These are phyloP conservation scores for Teratosphaeria gauchensis DNA, from an alignment of 2,329 filamentous ascomycete genomes.

Conservation along the genomic window DNA sequence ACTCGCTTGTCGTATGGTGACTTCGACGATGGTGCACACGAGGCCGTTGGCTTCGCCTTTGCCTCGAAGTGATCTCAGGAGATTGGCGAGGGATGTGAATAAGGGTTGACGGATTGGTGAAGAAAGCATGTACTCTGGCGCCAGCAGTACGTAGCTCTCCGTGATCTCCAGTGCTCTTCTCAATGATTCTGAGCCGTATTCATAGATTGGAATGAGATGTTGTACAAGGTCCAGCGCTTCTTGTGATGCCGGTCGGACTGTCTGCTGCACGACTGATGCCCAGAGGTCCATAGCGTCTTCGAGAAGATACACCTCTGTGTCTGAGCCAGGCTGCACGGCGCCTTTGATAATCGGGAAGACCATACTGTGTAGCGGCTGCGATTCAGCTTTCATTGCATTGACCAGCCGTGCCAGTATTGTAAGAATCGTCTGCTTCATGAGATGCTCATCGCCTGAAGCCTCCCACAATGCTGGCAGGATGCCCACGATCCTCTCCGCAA, in stretches of 20 bases:
- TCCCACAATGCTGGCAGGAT: constrained; percentile 78
- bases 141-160: constrained; percentile 40
- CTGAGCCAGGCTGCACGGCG: constrained; percentile 66
- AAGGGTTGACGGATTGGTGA: constrained; percentile 32
- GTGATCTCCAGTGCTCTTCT: constrained; percentile 41
- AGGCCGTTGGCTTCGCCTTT: constrained; percentile 40
- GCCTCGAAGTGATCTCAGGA: constrained; percentile 32
- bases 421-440: constrained; percentile 89
- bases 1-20: constrained; percentile 42
- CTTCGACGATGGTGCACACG: constrained; percentile 38
- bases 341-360: constrained; percentile 75
- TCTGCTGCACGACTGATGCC: constrained; percentile 63
- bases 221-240: constrained; percentile 35
- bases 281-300: constrained; percentile 90
- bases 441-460: constrained; percentile 71
- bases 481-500: constrained; percentile 70
- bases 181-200: constrained; percentile 40
- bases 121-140: constrained; percentile 37
- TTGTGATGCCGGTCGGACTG: constrained; percentile 31
- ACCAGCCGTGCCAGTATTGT: constrained; percentile 77
- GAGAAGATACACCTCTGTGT: constrained; percentile 68
- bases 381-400: constrained; percentile 71
- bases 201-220: constrained; percentile 38
- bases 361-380: constrained; percentile 65
- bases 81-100: constrained; percentile 30